phyloP scores from a whole-genome alignment of 257 asterid genomes.

The Jacaranda copaia region DNA sequence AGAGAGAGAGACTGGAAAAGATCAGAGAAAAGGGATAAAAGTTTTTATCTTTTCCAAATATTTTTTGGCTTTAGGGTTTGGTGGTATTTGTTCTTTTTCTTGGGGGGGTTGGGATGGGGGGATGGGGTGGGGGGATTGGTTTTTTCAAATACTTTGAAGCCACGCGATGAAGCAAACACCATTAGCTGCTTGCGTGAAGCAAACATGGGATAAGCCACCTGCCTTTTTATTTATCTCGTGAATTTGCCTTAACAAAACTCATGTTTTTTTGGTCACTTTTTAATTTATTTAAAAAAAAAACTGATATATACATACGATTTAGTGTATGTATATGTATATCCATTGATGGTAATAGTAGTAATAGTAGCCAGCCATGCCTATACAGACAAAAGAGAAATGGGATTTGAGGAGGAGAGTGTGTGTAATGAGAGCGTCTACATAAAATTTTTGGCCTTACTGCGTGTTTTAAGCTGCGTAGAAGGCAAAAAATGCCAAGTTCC shows the following conservation, averaged over 20 bases:
- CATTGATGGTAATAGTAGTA: background rate
- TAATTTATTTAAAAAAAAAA: background rate
- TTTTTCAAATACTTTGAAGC: constrained; percentile 73
- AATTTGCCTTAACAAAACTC: constrained; percentile 59
- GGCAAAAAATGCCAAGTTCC: constrained; percentile 54
- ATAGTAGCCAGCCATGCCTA: background rate
- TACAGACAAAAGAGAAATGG: constrained; percentile 27
- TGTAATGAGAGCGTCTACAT: background rate
- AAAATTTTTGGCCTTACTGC: constrained; percentile 38
- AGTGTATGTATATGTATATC: background rate
- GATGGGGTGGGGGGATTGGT: constrained; percentile 25
- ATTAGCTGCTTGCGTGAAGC: constrained; percentile 99
- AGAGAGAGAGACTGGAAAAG: constrained; percentile 5
- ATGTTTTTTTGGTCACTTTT: constrained; percentile 40
- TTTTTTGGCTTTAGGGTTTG: constrained; percentile 65
- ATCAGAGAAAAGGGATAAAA: background rate
- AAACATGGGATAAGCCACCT: constrained; percentile 94
- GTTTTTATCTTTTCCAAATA: constrained; percentile 28
- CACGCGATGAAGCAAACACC: constrained; percentile 97
- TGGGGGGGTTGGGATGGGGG: constrained; percentile 37
- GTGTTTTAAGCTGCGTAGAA: constrained; percentile 66
- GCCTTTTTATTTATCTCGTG: constrained; percentile 84
- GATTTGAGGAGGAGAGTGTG: constrained; percentile 1
- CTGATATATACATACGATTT: background rate
- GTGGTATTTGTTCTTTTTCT: constrained; percentile 47